These are phyloP conservation scores for Fraxinus paxiana DNA, from an alignment of 305 asterid species.

Conservation along the genomic window DNA sequence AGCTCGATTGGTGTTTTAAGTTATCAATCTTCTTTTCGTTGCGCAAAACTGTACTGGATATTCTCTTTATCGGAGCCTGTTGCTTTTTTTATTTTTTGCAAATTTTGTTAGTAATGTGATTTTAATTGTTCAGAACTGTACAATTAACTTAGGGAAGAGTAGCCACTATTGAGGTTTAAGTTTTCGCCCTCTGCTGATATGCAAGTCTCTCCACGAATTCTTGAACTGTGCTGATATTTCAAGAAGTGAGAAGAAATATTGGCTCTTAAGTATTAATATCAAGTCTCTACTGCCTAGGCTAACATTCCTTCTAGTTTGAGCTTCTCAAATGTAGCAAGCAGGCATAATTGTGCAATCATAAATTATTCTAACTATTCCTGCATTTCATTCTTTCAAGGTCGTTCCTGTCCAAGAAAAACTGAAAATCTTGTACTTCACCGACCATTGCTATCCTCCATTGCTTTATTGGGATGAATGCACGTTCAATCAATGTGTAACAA, in stretches of 20 bases:
- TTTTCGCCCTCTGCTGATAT: slow-evolving; percentile 12
- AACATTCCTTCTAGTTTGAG: slow-evolving; percentile 7
- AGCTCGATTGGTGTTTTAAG: slow-evolving; percentile 13
- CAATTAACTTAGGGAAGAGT: background rate
- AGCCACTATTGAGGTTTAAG: slow-evolving; percentile 1
- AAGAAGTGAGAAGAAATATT: background rate
- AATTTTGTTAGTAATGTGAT: slow-evolving; percentile 2
- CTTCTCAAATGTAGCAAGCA: slow-evolving; percentile 17
- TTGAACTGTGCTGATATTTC: slow-evolving; percentile 15
- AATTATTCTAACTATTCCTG: background rate
- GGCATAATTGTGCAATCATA: slow-evolving; percentile 21
- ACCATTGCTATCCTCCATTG: slow-evolving; percentile 13
- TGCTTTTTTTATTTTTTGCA: background rate
- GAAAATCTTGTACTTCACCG: background rate
- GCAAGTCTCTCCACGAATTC: background rate
- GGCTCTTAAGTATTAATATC: background rate
- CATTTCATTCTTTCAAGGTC: background rate
- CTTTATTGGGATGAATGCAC: slow-evolving; percentile 8
- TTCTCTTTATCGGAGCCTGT: slow-evolving; percentile 2
- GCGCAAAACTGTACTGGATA: background rate
- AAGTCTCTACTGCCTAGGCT: background rate
- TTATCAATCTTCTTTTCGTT: background rate
- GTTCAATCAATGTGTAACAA: background rate
- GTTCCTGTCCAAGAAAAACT: background rate
- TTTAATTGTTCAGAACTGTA: slow-evolving; percentile 17